These are phyloP conservation scores for Diaporthe destruens DNA, from an alignment of 2,329 filamentous ascomycete species.

Conservation along the genomic window DNA sequence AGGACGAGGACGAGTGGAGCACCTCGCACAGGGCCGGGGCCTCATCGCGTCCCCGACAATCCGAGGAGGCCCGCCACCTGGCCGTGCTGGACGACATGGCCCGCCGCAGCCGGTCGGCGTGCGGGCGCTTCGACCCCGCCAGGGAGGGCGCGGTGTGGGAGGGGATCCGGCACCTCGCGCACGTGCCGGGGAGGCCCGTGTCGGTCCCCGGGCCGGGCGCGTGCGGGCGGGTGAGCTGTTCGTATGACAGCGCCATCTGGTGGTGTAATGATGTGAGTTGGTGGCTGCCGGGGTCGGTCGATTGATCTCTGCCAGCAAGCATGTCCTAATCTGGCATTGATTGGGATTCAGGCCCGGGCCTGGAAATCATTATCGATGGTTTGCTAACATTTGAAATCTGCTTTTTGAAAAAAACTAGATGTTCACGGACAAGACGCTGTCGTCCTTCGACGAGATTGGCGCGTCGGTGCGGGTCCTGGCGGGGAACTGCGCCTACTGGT, in stretches of 20 bases:
- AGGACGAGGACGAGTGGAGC: not conserved
- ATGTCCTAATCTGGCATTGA: too few relatives aligned
- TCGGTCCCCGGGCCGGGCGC: not conserved
- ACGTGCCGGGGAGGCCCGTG: not conserved
- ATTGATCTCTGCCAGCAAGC: too few relatives aligned
- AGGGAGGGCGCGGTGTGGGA: not conserved
- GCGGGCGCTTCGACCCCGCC: slow-evolving; percentile 1
- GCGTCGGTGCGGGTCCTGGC: not conserved
- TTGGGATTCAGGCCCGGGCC: too few relatives aligned
- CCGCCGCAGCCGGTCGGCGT: not conserved
- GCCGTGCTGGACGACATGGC: not conserved
- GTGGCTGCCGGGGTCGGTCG: too few relatives aligned
- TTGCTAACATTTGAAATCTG: too few relatives aligned
- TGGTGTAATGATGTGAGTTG: slow-evolving; percentile 27
- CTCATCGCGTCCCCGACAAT: too few relatives aligned
- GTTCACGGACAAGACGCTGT: not conserved
- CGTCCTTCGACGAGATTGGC: not conserved
- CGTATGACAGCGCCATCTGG: slow-evolving; percentile 5
- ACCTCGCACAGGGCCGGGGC: too few relatives aligned
- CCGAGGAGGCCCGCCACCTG: too few relatives aligned
- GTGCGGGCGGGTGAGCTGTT: slow-evolving; percentile 17
- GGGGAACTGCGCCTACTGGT: not conserved
- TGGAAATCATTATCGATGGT: too few relatives aligned
- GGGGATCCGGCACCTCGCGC: not conserved
- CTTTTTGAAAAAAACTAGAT: not conserved